A percentile compares a stretch with the other conserved stretches of the same genome.
Evolutionary conservation across 2,329 filamentous ascomycete species (phyloP).

Genomic region (Botrytis byssoidea): DNA sequence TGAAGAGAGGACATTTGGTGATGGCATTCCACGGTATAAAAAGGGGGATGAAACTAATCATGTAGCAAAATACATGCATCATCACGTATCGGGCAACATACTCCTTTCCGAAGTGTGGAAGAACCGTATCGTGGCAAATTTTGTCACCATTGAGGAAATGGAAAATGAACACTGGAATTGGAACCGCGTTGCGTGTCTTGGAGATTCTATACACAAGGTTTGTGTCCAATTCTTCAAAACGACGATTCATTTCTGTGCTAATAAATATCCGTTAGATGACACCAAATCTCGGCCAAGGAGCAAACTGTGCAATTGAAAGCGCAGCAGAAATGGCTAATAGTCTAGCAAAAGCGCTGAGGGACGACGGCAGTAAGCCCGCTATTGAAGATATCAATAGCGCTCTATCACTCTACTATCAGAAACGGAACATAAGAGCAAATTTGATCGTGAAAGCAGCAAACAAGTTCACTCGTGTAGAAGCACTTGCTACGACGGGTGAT

Average conservation of each 20-base stretch:
- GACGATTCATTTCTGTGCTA: background rate
- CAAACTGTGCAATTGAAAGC: constrained; percentile 44
- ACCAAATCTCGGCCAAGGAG: constrained; percentile 40
- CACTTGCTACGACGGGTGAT: constrained; percentile 24
- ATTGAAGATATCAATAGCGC: background rate
- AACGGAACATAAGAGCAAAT: constrained; percentile 28
- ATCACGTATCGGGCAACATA: constrained; percentile 11
- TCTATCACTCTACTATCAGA: constrained; percentile 26
- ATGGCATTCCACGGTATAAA: constrained; percentile 7
- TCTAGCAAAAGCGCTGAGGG: constrained; percentile 25
- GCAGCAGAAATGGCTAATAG: constrained; percentile 41
- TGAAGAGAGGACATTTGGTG: constrained; percentile 1
- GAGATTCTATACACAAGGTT: constrained; percentile 29
- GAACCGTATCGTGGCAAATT: background rate
- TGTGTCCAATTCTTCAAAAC: constrained; percentile 24
- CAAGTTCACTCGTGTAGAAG: constrained; percentile 30
- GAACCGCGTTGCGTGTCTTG: constrained; percentile 28
- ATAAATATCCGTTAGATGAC: background rate
- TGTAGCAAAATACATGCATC: background rate
- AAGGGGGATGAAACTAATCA: constrained; percentile 6
- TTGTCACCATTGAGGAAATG: constrained; percentile 16
- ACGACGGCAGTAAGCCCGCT: constrained; percentile 1
- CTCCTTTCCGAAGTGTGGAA: constrained; percentile 13
- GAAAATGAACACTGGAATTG: constrained; percentile 27
- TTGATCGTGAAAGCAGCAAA: constrained; percentile 29